A percentile compares a stretch with the other conserved stretches of the same genome.
These are phyloP conservation scores for Elasticomyces elasticus DNA, from an alignment of 495 filamentous ascomycete genomes.

Conservation along the genomic window DNA sequence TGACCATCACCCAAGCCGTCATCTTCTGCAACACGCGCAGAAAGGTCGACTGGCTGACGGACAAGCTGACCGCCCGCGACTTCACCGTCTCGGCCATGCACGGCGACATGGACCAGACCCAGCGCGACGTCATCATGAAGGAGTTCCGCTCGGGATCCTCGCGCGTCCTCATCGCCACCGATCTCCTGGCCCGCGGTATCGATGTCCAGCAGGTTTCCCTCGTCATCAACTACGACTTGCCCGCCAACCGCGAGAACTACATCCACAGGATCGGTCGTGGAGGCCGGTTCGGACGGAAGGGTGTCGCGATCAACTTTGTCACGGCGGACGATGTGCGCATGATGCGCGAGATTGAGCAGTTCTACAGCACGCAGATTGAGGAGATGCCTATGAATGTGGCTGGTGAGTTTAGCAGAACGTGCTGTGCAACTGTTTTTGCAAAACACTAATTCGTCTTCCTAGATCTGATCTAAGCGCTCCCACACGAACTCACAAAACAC, in stretches of 20 bases:
- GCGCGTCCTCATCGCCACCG: conserved; percentile 94
- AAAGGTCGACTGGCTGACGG: conserved; percentile 99
- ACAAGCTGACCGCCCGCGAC: conserved; percentile 94
- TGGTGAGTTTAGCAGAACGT: conserved; percentile 23
- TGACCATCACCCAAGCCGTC: conserved; percentile 98
- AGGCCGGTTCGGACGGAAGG: conserved; percentile 98
- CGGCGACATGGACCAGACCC: conserved; percentile 94
- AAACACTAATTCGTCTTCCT: not conserved
- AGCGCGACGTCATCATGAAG: conserved; percentile 99
- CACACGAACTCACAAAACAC: not conserved
- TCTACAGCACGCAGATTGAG: conserved; percentile 73
- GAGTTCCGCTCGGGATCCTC: conserved; percentile 97
- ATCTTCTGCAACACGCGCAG: conserved; percentile 99
- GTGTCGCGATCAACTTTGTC: conserved; percentile 99
- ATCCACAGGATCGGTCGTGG: conserved; percentile 98
- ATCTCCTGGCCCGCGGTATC: conserved; percentile 95
- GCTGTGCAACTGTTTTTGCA: not conserved
- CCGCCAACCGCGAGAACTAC: conserved; percentile 99
- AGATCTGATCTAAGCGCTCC: conserved; percentile 7
- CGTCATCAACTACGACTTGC: conserved; percentile 99
- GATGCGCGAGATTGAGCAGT: conserved; percentile 90
- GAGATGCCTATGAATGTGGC: conserved; percentile 85
- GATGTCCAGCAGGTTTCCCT: conserved; percentile 98
- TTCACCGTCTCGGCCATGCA: conserved; percentile 99
- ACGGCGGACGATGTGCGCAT: conserved; percentile 98